Percentiles rank a stretch among this genome's conserved stretches.
These are phyloP conservation scores for Extremus antarcticus DNA, from an alignment of 495 filamentous ascomycete genomes.

Conservation along the genomic window DNA sequence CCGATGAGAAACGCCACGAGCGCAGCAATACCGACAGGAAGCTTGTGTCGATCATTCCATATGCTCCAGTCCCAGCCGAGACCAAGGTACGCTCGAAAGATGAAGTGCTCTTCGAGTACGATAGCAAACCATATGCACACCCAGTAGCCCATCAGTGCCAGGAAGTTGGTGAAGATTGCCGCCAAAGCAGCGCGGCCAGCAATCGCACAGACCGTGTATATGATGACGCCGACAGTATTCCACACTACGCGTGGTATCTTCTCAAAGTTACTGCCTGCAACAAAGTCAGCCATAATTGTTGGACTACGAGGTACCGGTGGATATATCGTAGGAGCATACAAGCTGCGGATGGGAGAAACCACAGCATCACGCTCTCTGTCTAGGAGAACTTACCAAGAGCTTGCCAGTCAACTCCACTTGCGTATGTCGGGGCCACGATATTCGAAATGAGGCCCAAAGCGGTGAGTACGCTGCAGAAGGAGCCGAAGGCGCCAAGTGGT, in stretches of 20 bases:
- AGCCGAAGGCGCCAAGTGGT: constrained; percentile 55
- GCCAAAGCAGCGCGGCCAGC: constrained; percentile 42
- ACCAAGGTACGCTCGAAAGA: constrained; percentile 35
- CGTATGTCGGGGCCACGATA: constrained; percentile 58
- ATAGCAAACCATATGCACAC: constrained; percentile 44
- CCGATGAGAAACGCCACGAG: constrained; percentile 32
- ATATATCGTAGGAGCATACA: too few relatives aligned
- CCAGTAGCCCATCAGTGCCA: constrained; percentile 53
- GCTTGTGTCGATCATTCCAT: constrained; percentile 28
- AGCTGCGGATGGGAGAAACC: too few relatives aligned
- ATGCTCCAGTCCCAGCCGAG: constrained; percentile 34
- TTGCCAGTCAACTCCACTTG: constrained; percentile 54
- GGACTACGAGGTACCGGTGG: too few relatives aligned
- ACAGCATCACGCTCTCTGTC: too few relatives aligned
- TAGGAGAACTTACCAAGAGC: constrained; percentile 24
- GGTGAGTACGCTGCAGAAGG: constrained; percentile 61
- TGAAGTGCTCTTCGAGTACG: constrained; percentile 40
- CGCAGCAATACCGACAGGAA: constrained; percentile 31
- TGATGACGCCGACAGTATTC: constrained; percentile 39
- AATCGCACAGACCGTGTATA: constrained; percentile 46
- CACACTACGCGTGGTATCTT: constrained; percentile 41
- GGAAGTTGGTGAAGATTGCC: constrained; percentile 48
- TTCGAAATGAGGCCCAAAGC: constrained; percentile 64
- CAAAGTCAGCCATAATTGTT: neutral
- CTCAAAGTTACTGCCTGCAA: constrained; percentile 32